Conservation (phyloP, 2,329 filamentous ascomycete species). For the Graphiopsis chlorocephala region DNA sequence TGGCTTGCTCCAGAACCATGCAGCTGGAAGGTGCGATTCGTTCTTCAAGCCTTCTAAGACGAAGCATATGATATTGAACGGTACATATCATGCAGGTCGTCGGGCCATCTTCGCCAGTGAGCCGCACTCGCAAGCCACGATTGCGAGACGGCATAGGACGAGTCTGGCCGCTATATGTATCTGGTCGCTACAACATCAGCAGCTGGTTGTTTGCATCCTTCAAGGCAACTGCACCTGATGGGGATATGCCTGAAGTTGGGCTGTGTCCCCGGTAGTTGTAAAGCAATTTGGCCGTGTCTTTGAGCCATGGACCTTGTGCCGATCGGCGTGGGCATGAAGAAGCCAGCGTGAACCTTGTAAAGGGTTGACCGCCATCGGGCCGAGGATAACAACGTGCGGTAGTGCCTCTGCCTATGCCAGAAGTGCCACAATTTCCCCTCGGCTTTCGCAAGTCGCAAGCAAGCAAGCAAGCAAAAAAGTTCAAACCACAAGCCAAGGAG, state of each 20-base stretch:
- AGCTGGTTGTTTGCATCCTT: not conserved
- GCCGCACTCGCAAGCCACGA: not conserved
- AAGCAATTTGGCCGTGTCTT: not conserved
- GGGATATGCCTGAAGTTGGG: not conserved
- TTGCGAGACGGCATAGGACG: not conserved
- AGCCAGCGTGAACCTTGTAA: not conserved
- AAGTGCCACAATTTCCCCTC: not conserved
- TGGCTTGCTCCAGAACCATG: not conserved
- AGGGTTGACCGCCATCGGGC: not conserved
- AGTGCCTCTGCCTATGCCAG: not conserved
- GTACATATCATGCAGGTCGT: not conserved
- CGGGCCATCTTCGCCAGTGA: not conserved
- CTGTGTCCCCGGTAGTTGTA: not conserved
- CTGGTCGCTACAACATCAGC: not conserved
- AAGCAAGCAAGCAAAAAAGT: not conserved
- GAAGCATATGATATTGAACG: not conserved
- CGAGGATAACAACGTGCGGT: not conserved
- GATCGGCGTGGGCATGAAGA: not conserved
- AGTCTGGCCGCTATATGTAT: not conserved
- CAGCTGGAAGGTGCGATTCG: not conserved
- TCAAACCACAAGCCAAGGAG: not conserved
- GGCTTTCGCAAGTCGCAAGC: not conserved
- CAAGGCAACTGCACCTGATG: not conserved
- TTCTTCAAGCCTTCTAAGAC: not conserved
- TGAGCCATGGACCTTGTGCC: not conserved